Evolutionary conservation across 2,329 filamentous ascomycete species (phyloP), one percentile per base, ranked within the genome.

Genomic region (Passalora sequoiae): DNA sequence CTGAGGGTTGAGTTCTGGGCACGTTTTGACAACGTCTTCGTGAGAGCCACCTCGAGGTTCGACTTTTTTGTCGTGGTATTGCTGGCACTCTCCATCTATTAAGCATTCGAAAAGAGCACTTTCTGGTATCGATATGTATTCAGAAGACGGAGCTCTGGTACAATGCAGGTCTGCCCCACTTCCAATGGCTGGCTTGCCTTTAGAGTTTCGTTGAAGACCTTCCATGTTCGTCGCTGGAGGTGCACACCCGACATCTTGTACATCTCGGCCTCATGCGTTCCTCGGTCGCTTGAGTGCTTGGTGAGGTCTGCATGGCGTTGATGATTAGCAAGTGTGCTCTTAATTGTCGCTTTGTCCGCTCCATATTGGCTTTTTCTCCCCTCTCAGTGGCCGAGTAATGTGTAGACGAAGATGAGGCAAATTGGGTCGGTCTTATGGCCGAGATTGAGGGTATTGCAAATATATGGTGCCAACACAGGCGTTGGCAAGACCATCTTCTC

Each of bases 401-500:
- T 17, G 19, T 27, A 7, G 6, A 13, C 43, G 49, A 46, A 42
- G 28, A 69, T 71, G 69, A 64, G 62, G 57, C 75, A 76, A 19
- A 66, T 80, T 39, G 73, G 78, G 36, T 74, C 80, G 40, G 70
- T 80, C 36, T 71, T 89, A 27, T 86, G 81, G 78, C 79, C 81
- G 47, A 77, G 76, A 6, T 70, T 89, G 41, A 78, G 80, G 48
- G 73, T 79, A 9, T 77, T 86, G 55, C 86, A 92, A 64, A 71
- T 94, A 27, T 94, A 85, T 58, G 87, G 87, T 20, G 84, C 87
- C 35, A 92, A 91, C 57, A 92, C 87, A 0, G 80, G 86, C 53
- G 85, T 92, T 19, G 87, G 87, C 51, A 94, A 94, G 70, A 94
- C 87, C 0, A 78, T 94, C 22, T 76, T 89, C 45, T 83, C 84